Conservation (phyloP, 2,329 filamentous ascomycete species). For the Arachnomyces sp. region DNA sequence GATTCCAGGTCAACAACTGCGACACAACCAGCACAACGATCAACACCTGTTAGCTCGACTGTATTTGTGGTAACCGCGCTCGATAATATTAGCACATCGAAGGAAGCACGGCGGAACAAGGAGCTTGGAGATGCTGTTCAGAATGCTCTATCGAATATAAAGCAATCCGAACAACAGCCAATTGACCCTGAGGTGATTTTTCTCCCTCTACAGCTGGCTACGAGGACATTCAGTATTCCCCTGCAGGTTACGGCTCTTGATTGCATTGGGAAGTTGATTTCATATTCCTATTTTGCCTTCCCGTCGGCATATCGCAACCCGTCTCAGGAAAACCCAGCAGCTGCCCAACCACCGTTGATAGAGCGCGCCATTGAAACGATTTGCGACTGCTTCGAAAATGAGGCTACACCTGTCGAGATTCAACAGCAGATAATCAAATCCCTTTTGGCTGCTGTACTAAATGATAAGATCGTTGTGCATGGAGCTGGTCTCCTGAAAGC, state of each 20-base stretch:
- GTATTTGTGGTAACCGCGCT: constrained; percentile 92
- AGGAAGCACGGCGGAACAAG: constrained; percentile 82
- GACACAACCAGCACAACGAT: constrained; percentile 43
- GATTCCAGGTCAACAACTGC: constrained; percentile 55
- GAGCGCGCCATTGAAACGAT: constrained; percentile 98
- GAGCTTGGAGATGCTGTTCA: constrained; percentile 75
- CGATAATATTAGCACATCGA: constrained; percentile 83
- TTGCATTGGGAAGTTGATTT: constrained; percentile 97
- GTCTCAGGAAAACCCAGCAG: constrained; percentile 18
- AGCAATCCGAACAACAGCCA: constrained; percentile 69
- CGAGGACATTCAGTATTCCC: constrained; percentile 74
- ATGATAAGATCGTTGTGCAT: constrained; percentile 98
- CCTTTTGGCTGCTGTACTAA: constrained; percentile 84
- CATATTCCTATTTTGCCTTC: constrained; percentile 94
- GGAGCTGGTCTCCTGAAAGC: constrained; percentile 93
- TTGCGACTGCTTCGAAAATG: constrained; percentile 97
- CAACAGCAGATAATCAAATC: constrained; percentile 99
- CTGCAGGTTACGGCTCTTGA: constrained; percentile 87
- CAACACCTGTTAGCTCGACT: constrained; percentile 76
- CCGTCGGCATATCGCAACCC: constrained; percentile 38
- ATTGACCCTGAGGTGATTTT: constrained; percentile 91
- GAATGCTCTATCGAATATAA: constrained; percentile 76
- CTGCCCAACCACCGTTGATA: constrained; percentile 64
- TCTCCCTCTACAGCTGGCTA: constrained; percentile 80
- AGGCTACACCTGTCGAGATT: constrained; percentile 83